Base-by-base conservation (phyloP, 139 green algal species). In the Picochlorum sp. region DNA sequence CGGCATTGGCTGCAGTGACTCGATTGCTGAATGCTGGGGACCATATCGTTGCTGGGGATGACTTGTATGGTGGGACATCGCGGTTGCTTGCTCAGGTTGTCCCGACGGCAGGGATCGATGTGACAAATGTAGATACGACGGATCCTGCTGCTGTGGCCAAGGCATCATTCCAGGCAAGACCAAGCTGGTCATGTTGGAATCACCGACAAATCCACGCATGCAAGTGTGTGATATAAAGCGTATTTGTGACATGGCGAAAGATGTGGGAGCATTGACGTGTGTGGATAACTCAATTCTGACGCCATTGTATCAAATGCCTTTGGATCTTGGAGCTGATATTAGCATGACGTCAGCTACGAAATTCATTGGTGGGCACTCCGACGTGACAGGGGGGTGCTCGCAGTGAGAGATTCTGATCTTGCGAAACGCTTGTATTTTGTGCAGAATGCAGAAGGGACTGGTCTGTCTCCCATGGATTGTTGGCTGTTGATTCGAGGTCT, bases 261-360 rank as follows among this genome's bases (percentile, higher is more conserved):
- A 73, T 10, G 79, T 69, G 1, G 91, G 92, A 0, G 91, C 91
- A 9, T 66, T 97, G 23, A 74, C 87, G 6, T 85, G 84, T 54
- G 90, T 99, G 57, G 94, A 99, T 84, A 97, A 98, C 83, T 89
- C 71, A 72, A 97, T 98, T 81, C 91, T 99, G 83, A 81, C 87
- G 5, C 80, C 86, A 10, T 49, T 87, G 4, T 94, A 91, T 69
- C 90, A 91, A 71, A 78, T 75, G n/a, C 80, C 81, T 9, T 75
- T 96, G 55, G 80, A 83, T 41, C 75, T 97, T 51, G 90, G 90
- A 1, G 90, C 92, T n/a, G 94, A 99, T 83, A 95, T 99, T 70
- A 79, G 72, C 70, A 98, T 99, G 94, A 95, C 86, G 4, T 90
- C 75, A 18, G 87, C 85, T 44, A 98, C 92, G 54, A 98, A 98